A percentile compares a stretch with the other conserved stretches of the same genome.
phyloP scores from a whole-genome alignment of 176 grass and related monocot species.

The Aegilops tauschii region DNA sequence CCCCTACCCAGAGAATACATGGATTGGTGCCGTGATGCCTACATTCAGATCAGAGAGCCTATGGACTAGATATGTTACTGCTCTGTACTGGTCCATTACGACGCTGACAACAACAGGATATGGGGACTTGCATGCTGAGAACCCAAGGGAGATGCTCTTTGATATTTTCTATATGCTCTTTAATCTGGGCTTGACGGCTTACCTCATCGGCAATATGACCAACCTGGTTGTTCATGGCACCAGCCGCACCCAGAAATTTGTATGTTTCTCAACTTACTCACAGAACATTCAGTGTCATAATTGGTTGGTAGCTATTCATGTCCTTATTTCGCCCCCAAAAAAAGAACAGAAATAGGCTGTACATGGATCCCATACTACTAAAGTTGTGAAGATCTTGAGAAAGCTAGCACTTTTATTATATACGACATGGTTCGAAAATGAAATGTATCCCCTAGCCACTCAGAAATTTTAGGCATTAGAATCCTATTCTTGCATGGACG shows the following conservation, averaged over 20 bases:
- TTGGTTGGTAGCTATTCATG: background rate
- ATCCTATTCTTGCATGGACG: slow-evolving; percentile 9
- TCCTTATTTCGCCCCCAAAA: background rate
- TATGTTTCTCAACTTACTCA: slow-evolving; percentile 49
- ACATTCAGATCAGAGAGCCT: slow-evolving; percentile 77
- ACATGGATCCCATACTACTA: background rate
- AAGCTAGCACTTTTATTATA: slow-evolving; percentile 3
- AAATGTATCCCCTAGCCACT: background rate
- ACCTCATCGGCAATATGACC: slow-evolving; percentile 98
- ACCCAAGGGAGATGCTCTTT: slow-evolving; percentile 92
- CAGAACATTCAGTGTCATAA: slow-evolving; percentile 1
- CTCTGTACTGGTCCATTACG: slow-evolving; percentile 98
- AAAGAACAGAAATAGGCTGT: background rate
- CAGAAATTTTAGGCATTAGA: background rate
- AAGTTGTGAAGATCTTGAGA: slow-evolving; percentile 4
- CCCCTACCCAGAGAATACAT: slow-evolving; percentile 70
- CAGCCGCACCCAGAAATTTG: slow-evolving; percentile 83
- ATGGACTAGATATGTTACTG: slow-evolving; percentile 90
- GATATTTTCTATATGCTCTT: slow-evolving; percentile 96
- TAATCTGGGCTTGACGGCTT: slow-evolving; percentile 95
- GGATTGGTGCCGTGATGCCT: slow-evolving; percentile 93
- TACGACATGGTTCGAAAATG: background rate
- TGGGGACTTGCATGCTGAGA: slow-evolving; percentile 96
- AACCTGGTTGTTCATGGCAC: slow-evolving; percentile 98
- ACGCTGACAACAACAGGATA: slow-evolving; percentile 96